Evolutionary conservation across 2,329 filamentous ascomycete species (phyloP), one percentile per base, ranked within the genome.

Genomic region (Chaetothyriales sp.): DNA sequence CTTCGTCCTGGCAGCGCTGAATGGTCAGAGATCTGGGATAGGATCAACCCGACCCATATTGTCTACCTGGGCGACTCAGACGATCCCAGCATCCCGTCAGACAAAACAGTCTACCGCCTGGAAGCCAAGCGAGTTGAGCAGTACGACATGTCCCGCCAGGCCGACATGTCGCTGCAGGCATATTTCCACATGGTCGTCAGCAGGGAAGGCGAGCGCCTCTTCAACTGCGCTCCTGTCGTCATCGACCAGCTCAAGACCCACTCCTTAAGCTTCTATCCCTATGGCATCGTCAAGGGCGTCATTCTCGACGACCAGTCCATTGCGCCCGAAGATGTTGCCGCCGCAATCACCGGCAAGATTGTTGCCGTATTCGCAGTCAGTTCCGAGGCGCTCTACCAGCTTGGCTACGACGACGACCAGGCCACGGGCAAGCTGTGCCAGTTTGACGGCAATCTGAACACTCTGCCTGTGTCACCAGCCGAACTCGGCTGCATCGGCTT

Each of bases 101-200:
- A 64, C 69, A 2, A 64, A 66, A 39, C 66, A 68, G 5, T 59
- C 75, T 47, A 71, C 71, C 49, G 68, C 67, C 2, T 73, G 72
- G 5, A 67, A 70, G 51, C 65, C 67, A 39, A 68, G 67, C 28
- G 65, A 69, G 48, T 67, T 67, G 18, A 66, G 67, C 26, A 66
- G 72, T 46, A 75, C 71, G 20, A 72, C 73, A 25, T 67, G 69
- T 1, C 74, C 79, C 52, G 60, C 76, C 5, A 67, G 74, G 45
- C 68, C 69, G 49, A 53, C 18, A 80, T 81, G 76, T 76, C 79
- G 54, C 76, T 73, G 55, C 72, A 79, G 55, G 77, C 77, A 1
- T 81, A 80, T 59, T 80, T 81, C 61, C 78, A 81, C 59, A 58
- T 64, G 59, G 55, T 49, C 12, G 50, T 51, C n/a, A 62, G 63